These are phyloP conservation scores for Thuidium tamariscinum DNA, from an alignment of 225 moss, liverwort and hornwort genomes.

Conservation along the genomic window DNA sequence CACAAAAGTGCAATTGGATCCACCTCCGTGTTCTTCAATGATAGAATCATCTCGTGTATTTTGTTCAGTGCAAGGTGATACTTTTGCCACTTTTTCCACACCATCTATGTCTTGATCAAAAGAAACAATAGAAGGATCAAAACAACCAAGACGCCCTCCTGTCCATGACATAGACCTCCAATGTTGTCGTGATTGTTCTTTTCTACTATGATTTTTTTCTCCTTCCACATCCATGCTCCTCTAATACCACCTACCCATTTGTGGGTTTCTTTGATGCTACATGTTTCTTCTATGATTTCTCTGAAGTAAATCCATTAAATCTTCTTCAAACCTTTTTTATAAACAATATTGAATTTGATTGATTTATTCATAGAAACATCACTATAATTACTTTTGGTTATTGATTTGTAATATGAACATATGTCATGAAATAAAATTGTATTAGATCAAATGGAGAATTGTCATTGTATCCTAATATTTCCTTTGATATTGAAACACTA, in stretches of 20 bases:
- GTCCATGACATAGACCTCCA: conserved; percentile 50
- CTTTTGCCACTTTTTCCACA: background rate
- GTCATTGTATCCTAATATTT: background rate
- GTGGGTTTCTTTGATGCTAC: background rate
- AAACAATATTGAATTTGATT: background rate
- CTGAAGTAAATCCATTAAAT: background rate
- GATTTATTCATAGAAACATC: background rate
- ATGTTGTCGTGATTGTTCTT: conserved; percentile 13
- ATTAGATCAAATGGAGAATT: background rate
- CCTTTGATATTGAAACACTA: background rate
- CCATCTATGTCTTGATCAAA: background rate
- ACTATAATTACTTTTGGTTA: too few species aligned
- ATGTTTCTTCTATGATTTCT: conserved; percentile 4
- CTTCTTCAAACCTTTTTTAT: background rate
- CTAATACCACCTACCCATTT: conserved; percentile 33
- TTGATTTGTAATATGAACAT: background rate
- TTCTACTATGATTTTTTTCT: conserved; percentile 8
- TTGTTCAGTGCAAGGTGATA: background rate
- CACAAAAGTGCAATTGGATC: background rate
- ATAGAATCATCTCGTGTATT: background rate
- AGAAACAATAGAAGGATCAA: background rate
- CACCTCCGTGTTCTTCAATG: background rate
- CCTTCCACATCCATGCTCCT: conserved; percentile 58
- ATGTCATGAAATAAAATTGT: background rate
- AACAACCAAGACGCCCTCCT: background rate